These are phyloP conservation scores for Fraxinus platypoda DNA, from an alignment of 305 asterid species.

Conservation along the genomic window DNA sequence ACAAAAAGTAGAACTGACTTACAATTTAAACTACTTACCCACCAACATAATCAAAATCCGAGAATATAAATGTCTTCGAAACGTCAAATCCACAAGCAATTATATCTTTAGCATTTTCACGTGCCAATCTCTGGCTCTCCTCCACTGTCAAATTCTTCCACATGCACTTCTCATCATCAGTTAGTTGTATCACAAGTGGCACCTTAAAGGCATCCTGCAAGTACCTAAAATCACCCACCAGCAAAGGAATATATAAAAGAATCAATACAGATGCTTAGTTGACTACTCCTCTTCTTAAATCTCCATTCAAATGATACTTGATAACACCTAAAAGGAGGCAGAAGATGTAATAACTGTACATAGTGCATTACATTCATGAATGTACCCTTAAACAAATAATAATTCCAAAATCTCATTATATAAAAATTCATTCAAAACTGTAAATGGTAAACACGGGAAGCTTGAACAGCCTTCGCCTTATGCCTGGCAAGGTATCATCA, in stretches of 20 bases:
- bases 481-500: neutral
- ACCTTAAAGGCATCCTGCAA: constrained; percentile 96
- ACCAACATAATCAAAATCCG: constrained; percentile 86
- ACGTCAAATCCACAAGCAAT: constrained; percentile 96
- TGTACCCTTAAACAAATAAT: neutral
- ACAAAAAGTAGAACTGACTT: neutral
- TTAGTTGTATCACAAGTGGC: constrained; percentile 87
- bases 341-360: neutral
- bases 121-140: constrained; percentile 91
- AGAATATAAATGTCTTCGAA: constrained; percentile 86
- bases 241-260: neutral
- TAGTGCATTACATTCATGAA: neutral
- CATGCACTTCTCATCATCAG: constrained; percentile 97
- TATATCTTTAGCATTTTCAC: constrained; percentile 95
- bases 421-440: neutral
- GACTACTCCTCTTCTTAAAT: neutral
- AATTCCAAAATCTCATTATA: neutral
- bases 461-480: neutral
- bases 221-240: constrained; percentile 42
- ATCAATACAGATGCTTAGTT: neutral
- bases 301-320: neutral
- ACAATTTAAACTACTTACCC: constrained; percentile 52
- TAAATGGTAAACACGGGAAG: neutral
- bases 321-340: neutral
- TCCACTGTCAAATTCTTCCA: constrained; percentile 91